Conservation (phyloP, 371 early-diverging fungal genomes). For the Haplosporangium sp. region DNA sequence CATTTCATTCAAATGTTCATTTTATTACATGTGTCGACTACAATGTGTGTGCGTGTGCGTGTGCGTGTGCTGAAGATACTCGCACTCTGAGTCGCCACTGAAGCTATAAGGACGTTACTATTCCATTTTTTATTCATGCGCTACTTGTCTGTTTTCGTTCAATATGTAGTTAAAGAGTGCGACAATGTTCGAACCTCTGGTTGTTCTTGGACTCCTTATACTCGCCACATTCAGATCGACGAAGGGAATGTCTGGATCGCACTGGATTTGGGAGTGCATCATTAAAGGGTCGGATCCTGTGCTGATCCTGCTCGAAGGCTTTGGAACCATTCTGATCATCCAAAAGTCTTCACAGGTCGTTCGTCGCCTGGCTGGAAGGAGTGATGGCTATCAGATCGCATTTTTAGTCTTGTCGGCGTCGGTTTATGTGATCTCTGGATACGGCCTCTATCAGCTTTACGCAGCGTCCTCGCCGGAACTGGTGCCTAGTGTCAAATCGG, state of each 20-base stretch:
- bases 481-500: conserved; percentile 45
- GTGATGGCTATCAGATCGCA: conserved; percentile 52
- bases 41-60: no score
- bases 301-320: conserved; percentile 45
- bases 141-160: neutral
- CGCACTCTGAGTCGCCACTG: no score
- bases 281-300: conserved; percentile 48
- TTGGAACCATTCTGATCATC: conserved; percentile 49
- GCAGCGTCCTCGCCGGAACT: conserved; percentile 49
- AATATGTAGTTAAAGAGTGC: conserved; percentile 20
- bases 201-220: conserved; percentile 27
- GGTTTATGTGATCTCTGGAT: conserved; percentile 45
- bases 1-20: neutral
- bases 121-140: neutral
- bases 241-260: conserved; percentile 25
- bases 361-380: conserved; percentile 36
- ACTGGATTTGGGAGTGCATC: conserved; percentile 40
- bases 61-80: no score
- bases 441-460: conserved; percentile 50
- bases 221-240: conserved; percentile 32
- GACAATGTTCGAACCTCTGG: conserved; percentile 32
- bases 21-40: neutral
- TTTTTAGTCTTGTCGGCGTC: conserved; percentile 43
- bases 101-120: no score
- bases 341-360: conserved; percentile 50